Conservation (phyloP, 345 rosid species). For the Nasturtium officinale region DNA sequence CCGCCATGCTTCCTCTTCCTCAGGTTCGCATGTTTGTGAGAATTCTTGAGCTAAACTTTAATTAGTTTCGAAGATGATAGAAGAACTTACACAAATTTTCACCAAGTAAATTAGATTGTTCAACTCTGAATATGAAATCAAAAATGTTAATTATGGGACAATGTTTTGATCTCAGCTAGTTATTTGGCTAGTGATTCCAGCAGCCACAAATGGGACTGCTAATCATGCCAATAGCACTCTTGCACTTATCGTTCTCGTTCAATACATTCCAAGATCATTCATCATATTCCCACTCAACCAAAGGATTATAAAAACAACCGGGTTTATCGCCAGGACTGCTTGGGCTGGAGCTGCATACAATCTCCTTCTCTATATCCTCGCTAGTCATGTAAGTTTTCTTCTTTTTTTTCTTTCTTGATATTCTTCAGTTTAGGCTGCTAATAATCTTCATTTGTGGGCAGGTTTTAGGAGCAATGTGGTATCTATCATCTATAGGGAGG, state of each 20-base stretch:
- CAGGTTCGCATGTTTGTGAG: constrained; percentile 49
- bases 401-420: not conserved
- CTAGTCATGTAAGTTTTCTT: constrained; percentile 63
- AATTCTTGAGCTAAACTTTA: not conserved
- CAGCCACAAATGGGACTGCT: constrained; percentile 51
- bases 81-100: no score
- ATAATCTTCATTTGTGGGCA: constrained; percentile 35
- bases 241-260: constrained; percentile 68
- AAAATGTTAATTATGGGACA: not conserved
- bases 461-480: constrained; percentile 90
- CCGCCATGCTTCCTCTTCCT: constrained; percentile 84
- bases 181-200: constrained; percentile 71
- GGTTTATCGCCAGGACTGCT: constrained; percentile 74
- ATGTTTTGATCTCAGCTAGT: constrained; percentile 55
- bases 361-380: constrained; percentile 73
- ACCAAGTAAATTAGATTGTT: not conserved
- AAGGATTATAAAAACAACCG: constrained; percentile 68
- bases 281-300: constrained; percentile 75
- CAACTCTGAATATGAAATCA: not conserved
- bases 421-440: not conserved
- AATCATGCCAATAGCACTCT: constrained; percentile 71
- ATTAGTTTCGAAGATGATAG: no score
- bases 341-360: constrained; percentile 92
- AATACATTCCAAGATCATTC: constrained; percentile 78
- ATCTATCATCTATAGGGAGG: constrained; percentile 66